These are phyloP conservation scores for Phytopythium boreale DNA, from an alignment of 352 stramenopile genomes.

Conservation along the genomic window DNA sequence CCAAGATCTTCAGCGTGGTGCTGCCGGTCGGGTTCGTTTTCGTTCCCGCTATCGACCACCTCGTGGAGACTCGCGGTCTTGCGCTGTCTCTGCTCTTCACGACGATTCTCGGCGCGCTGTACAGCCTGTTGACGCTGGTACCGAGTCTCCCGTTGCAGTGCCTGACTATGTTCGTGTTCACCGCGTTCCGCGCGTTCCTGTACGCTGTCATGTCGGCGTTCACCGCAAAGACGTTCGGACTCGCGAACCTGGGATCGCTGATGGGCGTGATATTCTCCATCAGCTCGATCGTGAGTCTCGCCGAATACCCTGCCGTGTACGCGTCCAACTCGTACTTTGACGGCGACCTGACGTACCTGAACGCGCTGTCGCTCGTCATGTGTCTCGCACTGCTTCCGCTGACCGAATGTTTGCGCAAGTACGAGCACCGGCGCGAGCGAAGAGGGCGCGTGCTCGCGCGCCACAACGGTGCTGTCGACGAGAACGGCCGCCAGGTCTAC, in stretches of 20 bases:
- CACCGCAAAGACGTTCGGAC: conserved; percentile 83
- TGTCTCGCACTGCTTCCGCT: conserved; percentile 60
- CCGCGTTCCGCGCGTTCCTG: conserved; percentile 80
- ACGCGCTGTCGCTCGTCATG: conserved; percentile 41
- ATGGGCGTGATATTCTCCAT: conserved; percentile 84
- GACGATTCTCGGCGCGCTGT: conserved; percentile 63
- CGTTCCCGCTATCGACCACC: conserved; percentile 80
- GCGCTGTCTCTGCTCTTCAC: conserved; percentile 71
- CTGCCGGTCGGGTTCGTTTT: conserved; percentile 83
- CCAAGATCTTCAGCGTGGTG: conserved; percentile 85
- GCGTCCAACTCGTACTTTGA: conserved; percentile 57
- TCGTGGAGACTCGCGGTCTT: conserved; percentile 71
- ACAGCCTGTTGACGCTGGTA: conserved; percentile 71
- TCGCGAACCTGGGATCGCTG: conserved; percentile 80
- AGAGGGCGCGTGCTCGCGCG: conserved; percentile 27
- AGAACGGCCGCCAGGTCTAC: conserved; percentile 26
- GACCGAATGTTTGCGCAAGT: conserved; percentile 53
- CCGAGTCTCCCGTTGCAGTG: conserved; percentile 63
- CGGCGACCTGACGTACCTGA: conserved; percentile 56
- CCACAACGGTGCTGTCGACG: conserved; percentile 2
- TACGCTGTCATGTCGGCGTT: conserved; percentile 87
- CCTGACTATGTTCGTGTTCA: conserved; percentile 77
- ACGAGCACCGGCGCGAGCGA: conserved; percentile 44
- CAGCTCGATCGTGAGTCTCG: conserved; percentile 65
- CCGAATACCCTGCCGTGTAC: conserved; percentile 78